Evolutionary conservation across 495 filamentous ascomycete genomes (phyloP).

Genomic region (Penicillium turbatum): DNA sequence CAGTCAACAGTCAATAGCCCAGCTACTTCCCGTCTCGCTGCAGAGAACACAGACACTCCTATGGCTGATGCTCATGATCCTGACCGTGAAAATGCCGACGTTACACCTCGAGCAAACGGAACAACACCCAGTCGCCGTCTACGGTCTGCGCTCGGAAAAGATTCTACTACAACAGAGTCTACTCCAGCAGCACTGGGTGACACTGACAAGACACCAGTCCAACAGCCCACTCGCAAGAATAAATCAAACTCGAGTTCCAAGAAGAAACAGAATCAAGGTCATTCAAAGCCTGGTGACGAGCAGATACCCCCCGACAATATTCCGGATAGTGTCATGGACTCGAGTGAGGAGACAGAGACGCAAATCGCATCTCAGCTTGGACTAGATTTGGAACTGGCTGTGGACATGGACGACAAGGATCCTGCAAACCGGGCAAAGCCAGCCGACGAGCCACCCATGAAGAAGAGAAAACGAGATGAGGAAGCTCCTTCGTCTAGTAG

Average conservation of each 20-base stretch:
- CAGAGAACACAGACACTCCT: constrained; percentile 3
- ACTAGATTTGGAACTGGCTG: constrained; percentile 39
- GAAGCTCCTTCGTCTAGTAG: constrained; percentile 8
- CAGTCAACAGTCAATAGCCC: constrained; percentile 12
- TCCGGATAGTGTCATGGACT: constrained; percentile 23
- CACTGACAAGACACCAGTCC: constrained; percentile 1
- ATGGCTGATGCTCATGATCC: neutral
- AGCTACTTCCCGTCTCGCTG: constrained; percentile 2
- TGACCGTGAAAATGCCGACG: constrained; percentile 10
- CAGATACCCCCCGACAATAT: neutral
- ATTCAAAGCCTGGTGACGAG: neutral
- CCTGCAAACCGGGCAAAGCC: constrained; percentile 1
- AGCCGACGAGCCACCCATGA: constrained; percentile 14
- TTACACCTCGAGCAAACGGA: constrained; percentile 9
- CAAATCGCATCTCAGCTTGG: constrained; percentile 45
- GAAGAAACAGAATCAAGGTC: neutral
- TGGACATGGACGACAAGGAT: constrained; percentile 20
- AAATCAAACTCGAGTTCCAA: constrained; percentile 1
- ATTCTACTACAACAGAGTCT: constrained; percentile 1
- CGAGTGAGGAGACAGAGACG: constrained; percentile 40
- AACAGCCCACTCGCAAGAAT: neutral
- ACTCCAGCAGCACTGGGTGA: neutral
- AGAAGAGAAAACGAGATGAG: constrained; percentile 40
- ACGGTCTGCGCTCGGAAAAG: constrained; percentile 28
- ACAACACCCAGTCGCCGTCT: constrained; percentile 26